Conservation (phyloP, 192 early-diverging fungal species). For the Umbelopsis sp. region DNA sequence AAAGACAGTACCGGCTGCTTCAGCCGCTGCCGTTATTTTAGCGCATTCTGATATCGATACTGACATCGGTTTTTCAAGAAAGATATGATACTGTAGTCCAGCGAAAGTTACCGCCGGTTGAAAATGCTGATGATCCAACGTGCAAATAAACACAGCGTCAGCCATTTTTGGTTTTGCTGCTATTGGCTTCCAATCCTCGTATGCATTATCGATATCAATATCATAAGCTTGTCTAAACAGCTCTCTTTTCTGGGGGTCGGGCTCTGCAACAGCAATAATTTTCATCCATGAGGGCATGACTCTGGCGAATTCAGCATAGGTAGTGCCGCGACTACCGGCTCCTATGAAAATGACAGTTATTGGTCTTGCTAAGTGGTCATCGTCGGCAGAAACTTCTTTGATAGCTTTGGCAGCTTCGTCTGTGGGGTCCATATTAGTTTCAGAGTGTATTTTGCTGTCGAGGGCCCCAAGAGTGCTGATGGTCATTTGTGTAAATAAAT, state of each 20-base stretch:
- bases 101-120: slow-evolving; percentile 57
- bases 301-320: slow-evolving; percentile 45
- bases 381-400: not conserved
- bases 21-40: slow-evolving; percentile 49
- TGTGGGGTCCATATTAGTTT: too few species aligned
- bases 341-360: slow-evolving; percentile 54
- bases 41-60: slow-evolving; percentile 51
- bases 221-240: slow-evolving; percentile 21
- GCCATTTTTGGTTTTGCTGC: slow-evolving; percentile 44
- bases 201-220: slow-evolving; percentile 43
- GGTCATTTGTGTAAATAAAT: not conserved
- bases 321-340: slow-evolving; percentile 36
- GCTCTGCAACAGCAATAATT: slow-evolving; percentile 59
- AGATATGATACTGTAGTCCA: slow-evolving; percentile 56
- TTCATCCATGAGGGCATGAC: slow-evolving; percentile 41
- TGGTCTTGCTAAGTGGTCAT: not conserved
- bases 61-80: slow-evolving; percentile 75
- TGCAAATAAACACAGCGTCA: slow-evolving; percentile 54
- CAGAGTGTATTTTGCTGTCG: too few species aligned
- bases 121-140: slow-evolving; percentile 52
- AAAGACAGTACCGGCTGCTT: slow-evolving; percentile 43
- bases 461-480: not conserved
- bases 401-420: not conserved
- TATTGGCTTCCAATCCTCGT: slow-evolving; percentile 42
- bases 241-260: slow-evolving; percentile 33